phyloP scores from a whole-genome alignment of 257 asterid genomes.

The Ilex aquifolium region DNA sequence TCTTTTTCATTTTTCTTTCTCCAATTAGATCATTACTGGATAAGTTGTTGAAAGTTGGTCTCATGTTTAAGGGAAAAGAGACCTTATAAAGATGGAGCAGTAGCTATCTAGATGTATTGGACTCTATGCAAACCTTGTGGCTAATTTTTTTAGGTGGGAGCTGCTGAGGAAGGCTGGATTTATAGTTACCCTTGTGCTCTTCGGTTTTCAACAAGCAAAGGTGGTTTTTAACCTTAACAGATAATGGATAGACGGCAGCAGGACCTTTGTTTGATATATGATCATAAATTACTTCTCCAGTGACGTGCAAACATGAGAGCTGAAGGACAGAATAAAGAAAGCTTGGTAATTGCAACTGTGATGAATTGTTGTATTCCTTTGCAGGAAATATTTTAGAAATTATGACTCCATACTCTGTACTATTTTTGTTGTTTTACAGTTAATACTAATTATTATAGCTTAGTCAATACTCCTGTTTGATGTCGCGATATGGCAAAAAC shows the following conservation, averaged over 20 bases:
- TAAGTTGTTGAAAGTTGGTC: too few relatives aligned
- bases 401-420: conserved; percentile 11
- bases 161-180: conserved; percentile 1
- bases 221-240: conserved; percentile 4
- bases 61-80: too few relatives aligned
- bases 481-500: too few relatives aligned
- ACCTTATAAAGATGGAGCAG: too few relatives aligned
- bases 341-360: conserved; percentile 13
- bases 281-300: conserved; percentile 6
- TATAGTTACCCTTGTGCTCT: neutral
- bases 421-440: conserved; percentile 14
- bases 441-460: conserved; percentile 8
- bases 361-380: conserved; percentile 6
- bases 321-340: conserved; percentile 19
- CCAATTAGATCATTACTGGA: too few relatives aligned
- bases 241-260: neutral
- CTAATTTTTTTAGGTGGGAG: conserved; percentile 3
- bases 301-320: conserved; percentile 1
- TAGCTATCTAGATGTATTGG: too few relatives aligned
- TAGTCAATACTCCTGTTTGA: too few relatives aligned
- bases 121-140: too few relatives aligned
- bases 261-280: conserved; percentile 2
- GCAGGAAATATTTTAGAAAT: conserved; percentile 15
- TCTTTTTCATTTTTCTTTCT: too few relatives aligned
- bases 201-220: neutral